Evolutionary conservation across 495 filamentous ascomycete genomes (phyloP).

Genomic region (Talaromyces wortmannii): DNA sequence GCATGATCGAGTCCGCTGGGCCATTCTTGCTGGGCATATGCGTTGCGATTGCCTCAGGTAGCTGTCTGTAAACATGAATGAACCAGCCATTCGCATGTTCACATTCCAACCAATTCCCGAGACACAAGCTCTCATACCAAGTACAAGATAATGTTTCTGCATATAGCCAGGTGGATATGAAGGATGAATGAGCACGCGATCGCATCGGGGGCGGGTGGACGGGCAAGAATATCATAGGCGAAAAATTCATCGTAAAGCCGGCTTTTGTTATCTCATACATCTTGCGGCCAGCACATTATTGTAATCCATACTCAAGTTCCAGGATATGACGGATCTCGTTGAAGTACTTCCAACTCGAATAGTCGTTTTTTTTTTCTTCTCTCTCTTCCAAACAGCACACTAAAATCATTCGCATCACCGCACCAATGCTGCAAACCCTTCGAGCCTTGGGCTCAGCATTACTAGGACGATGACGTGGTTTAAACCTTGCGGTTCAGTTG

Average conservation of each 20-base stretch:
- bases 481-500: constrained; percentile 41
- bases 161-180: background rate
- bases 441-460: background rate
- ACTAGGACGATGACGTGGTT: constrained; percentile 6
- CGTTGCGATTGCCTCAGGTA: background rate
- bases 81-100: background rate
- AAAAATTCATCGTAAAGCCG: background rate
- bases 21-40: background rate
- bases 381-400: background rate
- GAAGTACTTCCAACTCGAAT: background rate
- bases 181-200: background rate
- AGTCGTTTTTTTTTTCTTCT: background rate
- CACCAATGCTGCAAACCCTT: background rate
- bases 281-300: background rate
- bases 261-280: background rate
- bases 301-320: background rate
- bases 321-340: background rate
- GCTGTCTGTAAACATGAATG: background rate
- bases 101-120: background rate
- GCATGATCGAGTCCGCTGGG: background rate
- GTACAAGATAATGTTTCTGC: background rate
- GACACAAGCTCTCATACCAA: background rate
- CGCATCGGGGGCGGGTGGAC: background rate
- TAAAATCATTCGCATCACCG: background rate
- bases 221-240: background rate